Base-by-base conservation (phyloP, 495 filamentous ascomycete genomes). In the Penicillium macrosclerotiorum region DNA sequence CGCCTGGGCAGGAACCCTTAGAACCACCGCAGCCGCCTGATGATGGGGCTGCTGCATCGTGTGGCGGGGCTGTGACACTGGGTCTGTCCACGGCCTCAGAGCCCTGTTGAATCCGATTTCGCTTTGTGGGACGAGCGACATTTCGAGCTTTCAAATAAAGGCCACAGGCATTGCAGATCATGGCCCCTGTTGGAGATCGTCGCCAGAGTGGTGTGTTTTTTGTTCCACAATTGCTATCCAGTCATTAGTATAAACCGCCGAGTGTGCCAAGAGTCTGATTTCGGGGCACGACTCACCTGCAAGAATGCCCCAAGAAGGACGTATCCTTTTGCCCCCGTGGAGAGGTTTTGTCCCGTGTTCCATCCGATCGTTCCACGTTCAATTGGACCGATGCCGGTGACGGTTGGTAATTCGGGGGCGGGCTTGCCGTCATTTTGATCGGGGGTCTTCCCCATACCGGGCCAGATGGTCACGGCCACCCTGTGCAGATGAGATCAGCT, bases 121-220 rank as follows among this genome's bases (percentile, higher is more conserved):
- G 74, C 63, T 90, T 95, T 3, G 86, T 90, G 3, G 93, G 93
- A 30, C 93, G 84, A 48, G 84, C 79, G 46, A 89, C 84, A 60
- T 99, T 97, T 32, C 93, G 81, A 16, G 90, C 90, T 64, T 97
- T 99, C 36, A 86, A 69, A 63, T 99, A 99, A 5, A 99, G 77
- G 17, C 93, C 93, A 59, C 93, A 99, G 9, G 93, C 93, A 68
- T 99, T 99, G 70, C 93, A 99, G 29, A 99, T 97, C 37, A 89
- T 95, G 33, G 88, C 84, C 30, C 93, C 93, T 39, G 88, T 84
- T 0, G 92, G 94, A 2, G 92, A 95, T 46, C 93, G 81, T 49
- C 93, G 82, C 93, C 93, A 99, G 38, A 99, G 76, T 20, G 93
- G 93, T 11, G 93, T 99, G 53, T 81, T 84, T 27, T 89, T 94